phyloP scores from a whole-genome alignment of 176 grass and related monocot genomes.

The Rhipidocladum racemiflorum region DNA sequence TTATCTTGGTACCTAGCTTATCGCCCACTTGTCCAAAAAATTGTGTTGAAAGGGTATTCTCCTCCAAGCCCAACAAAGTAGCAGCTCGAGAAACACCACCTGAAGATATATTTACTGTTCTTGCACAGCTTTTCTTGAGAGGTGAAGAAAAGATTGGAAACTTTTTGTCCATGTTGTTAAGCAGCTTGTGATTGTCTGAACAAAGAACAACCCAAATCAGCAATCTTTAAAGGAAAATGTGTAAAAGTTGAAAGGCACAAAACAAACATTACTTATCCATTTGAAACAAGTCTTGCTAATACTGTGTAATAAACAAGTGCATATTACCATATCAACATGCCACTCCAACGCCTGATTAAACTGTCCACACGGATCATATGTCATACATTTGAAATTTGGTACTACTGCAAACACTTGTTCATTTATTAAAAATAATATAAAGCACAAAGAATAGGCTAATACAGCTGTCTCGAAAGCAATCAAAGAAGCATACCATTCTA shows the following conservation, averaged over 20 bases:
- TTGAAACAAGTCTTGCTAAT: neutral
- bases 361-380: neutral
- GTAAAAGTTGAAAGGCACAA: neutral
- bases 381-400: neutral
- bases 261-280: conserved; percentile 2
- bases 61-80: conserved; percentile 75
- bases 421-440: conserved; percentile 4
- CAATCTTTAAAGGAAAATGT: neutral
- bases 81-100: conserved; percentile 64
- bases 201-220: conserved; percentile 33
- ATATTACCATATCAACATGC: neutral
- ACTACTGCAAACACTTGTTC: neutral
- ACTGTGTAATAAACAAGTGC: conserved; percentile 10
- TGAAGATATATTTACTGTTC: conserved; percentile 70
- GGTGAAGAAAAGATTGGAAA: conserved; percentile 41
- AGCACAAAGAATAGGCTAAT: neutral
- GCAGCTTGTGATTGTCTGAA: conserved; percentile 34
- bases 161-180: conserved; percentile 31
- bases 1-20: conserved; percentile 46
- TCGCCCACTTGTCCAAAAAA: conserved; percentile 49
- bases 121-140: conserved; percentile 55
- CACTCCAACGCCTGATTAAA: conserved; percentile 31
- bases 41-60: conserved; percentile 57
- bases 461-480: neutral
- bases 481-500: neutral